Percentiles rank a stretch among this genome's conserved stretches.
phyloP scores from a whole-genome alignment of 2,329 filamentous ascomycete genomes.

The Chaetomium sp. region DNA sequence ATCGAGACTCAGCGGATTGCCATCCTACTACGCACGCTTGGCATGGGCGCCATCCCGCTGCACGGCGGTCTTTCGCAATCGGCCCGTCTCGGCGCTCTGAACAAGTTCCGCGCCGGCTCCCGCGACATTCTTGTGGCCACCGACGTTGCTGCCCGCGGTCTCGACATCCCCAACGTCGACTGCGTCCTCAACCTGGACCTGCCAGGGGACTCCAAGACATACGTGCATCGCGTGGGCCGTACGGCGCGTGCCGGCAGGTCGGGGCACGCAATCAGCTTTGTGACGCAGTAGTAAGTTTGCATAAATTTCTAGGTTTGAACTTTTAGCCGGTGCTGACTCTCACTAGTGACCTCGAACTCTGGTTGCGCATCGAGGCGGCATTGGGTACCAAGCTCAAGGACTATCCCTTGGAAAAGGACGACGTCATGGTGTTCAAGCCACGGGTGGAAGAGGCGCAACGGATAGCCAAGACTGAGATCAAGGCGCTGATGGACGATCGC shows the following conservation, averaged over 20 bases:
- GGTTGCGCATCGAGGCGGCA: conserved; percentile 81
- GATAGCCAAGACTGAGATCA: conserved; percentile 78
- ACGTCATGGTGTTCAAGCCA: conserved; percentile 78
- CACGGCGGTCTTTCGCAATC: conserved; percentile 92
- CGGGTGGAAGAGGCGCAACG: conserved; percentile 83
- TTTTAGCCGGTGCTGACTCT: conserved; percentile 15
- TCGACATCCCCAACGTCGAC: conserved; percentile 92
- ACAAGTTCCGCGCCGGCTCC: conserved; percentile 82
- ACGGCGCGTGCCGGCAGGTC: conserved; percentile 86
- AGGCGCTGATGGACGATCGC: conserved; percentile 71
- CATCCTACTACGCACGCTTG: conserved; percentile 79
- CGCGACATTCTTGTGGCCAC: conserved; percentile 88
- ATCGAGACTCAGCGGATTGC: conserved; percentile 86
- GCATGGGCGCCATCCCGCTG: conserved; percentile 87
- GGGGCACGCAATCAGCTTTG: conserved; percentile 76
- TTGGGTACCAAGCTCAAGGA: conserved; percentile 60
- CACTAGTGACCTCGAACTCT: conserved; percentile 49
- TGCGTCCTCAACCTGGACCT: conserved; percentile 84
- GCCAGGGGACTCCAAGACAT: conserved; percentile 83
- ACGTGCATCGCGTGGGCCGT: conserved; percentile 85
- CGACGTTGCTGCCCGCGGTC: conserved; percentile 88
- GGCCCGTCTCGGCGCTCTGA: conserved; percentile 80
- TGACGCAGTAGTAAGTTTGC: conserved; percentile 69
- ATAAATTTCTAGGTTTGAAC: not conserved
- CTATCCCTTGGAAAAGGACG: conserved; percentile 72